A percentile compares a stretch with the other conserved stretches of the same genome.
phyloP scores from a whole-genome alignment of 495 filamentous ascomycete species.

The Penicillium crystallinum region DNA sequence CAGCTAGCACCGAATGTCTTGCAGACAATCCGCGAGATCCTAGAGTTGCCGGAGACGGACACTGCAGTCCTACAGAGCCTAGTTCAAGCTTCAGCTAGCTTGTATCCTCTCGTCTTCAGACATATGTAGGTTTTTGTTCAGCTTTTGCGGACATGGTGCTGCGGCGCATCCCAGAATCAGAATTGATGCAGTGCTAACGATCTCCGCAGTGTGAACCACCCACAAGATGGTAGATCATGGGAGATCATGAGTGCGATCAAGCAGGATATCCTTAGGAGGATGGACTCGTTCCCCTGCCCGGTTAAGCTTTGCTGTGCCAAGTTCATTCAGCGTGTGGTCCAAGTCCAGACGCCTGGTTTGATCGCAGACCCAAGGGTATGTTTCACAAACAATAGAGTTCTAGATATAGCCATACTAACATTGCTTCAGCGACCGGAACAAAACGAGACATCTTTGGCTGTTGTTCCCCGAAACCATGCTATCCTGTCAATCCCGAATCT shows the following conservation, averaged over 20 bases:
- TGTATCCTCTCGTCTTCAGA: slow-evolving; percentile 86
- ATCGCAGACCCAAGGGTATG: slow-evolving; percentile 81
- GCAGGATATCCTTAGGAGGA: slow-evolving; percentile 75
- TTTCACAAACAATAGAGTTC: slow-evolving; percentile 5
- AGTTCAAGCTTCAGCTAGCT: slow-evolving; percentile 79
- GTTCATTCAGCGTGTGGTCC: slow-evolving; percentile 87
- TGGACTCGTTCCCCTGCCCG: slow-evolving; percentile 73
- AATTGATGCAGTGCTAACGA: slow-evolving; percentile 25
- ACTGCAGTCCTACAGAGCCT: slow-evolving; percentile 67
- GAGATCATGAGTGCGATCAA: slow-evolving; percentile 86
- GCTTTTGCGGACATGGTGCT: background rate
- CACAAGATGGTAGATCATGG: slow-evolving; percentile 74
- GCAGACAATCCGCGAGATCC: slow-evolving; percentile 64
- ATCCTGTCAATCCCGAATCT: slow-evolving; percentile 70
- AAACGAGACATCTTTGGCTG: slow-evolving; percentile 79
- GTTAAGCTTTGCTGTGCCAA: slow-evolving; percentile 94
- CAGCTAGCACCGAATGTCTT: slow-evolving; percentile 65
- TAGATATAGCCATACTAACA: slow-evolving; percentile 21
- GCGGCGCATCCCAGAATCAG: background rate
- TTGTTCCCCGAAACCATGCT: slow-evolving; percentile 78
- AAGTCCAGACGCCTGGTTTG: slow-evolving; percentile 80
- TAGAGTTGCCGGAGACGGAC: slow-evolving; percentile 72
- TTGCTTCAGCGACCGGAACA: slow-evolving; percentile 64
- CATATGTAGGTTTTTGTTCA: slow-evolving; percentile 70
- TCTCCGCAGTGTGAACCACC: slow-evolving; percentile 68